These are phyloP conservation scores for Cylindrotheca fusiformis DNA, from an alignment of 108 stramenopile genomes.

Conservation along the genomic window DNA sequence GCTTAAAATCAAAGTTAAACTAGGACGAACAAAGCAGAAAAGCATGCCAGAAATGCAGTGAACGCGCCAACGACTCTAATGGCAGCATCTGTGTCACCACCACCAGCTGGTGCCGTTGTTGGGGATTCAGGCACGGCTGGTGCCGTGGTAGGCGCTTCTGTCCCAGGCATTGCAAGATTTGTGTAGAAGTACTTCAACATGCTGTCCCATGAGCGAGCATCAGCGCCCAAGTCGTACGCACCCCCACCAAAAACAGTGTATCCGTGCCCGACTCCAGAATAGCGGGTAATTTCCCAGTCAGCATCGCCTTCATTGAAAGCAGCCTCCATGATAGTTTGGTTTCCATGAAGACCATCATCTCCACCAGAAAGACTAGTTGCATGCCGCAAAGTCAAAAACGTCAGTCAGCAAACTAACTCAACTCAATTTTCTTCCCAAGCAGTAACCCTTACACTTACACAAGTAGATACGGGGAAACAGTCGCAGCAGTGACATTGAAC, in stretches of 20 bases:
- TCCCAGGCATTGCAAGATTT: constrained; percentile 8
- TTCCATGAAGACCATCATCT: constrained; percentile 34
- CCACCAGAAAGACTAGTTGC: constrained; percentile 36
- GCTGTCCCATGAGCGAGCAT: constrained; percentile 30
- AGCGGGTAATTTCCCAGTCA: constrained; percentile 44
- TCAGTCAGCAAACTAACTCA: neutral
- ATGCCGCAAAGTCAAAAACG: neutral
- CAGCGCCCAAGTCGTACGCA: constrained; percentile 21
- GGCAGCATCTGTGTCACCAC: too few species aligned
- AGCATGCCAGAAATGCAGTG: too few species aligned
- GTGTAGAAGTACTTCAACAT: constrained; percentile 18
- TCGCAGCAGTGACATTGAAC: neutral
- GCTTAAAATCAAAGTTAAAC: too few species aligned
- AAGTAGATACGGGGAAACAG: constrained; percentile 23
- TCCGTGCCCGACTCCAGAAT: constrained; percentile 28
- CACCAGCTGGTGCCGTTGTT: too few species aligned
- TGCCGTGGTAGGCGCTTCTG: too few species aligned
- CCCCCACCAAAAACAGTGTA: constrained; percentile 18
- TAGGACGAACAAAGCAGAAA: too few species aligned
- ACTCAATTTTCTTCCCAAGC: neutral
- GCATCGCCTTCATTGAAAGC: constrained; percentile 30
- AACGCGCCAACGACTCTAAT: too few species aligned
- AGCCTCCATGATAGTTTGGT: constrained; percentile 33
- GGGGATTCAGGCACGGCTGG: too few species aligned
- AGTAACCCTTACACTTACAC: constrained; percentile 18